A percentile compares a stretch with the other conserved stretches of the same genome.
Evolutionary conservation across 164 flowering plant species (phyloP).

Genomic region (Liriodendron chinense): DNA sequence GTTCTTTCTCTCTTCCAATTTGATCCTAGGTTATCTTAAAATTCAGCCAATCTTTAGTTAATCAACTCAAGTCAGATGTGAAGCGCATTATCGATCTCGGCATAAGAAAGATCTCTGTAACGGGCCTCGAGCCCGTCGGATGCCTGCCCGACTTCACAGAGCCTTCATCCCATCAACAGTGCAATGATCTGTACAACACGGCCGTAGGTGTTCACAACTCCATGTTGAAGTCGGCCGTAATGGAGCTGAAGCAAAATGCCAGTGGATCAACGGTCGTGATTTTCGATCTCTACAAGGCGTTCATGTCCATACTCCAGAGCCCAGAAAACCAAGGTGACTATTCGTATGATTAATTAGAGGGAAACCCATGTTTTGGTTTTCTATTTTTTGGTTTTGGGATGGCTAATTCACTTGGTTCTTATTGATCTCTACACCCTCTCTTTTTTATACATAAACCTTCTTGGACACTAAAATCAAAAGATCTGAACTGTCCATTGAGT

Average conservation of each 20-base stretch:
- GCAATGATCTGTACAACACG: constrained; percentile 41
- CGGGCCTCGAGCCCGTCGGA: constrained; percentile 56
- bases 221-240: constrained; percentile 46
- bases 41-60: constrained; percentile 48
- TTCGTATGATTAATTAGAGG: background rate
- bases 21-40: constrained; percentile 35
- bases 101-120: constrained; percentile 45
- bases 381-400: background rate
- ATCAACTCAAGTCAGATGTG: constrained; percentile 47
- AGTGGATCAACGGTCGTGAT: constrained; percentile 29
- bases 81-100: constrained; percentile 45
- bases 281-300: constrained; percentile 54
- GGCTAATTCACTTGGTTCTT: too few species aligned
- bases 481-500: too few species aligned
- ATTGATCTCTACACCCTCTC: too few species aligned
- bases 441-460: too few species aligned
- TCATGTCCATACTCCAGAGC: constrained; percentile 37
- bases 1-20: background rate
- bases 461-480: too few species aligned
- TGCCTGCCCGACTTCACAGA: constrained; percentile 56
- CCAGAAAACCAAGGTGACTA: constrained; percentile 31
- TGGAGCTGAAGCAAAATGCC: constrained; percentile 40
- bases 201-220: constrained; percentile 49
- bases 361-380: background rate
- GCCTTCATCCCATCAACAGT: constrained; percentile 24